phyloP scores from a whole-genome alignment of 441 rosid species.

The Bocquillonia castaneifolia region DNA sequence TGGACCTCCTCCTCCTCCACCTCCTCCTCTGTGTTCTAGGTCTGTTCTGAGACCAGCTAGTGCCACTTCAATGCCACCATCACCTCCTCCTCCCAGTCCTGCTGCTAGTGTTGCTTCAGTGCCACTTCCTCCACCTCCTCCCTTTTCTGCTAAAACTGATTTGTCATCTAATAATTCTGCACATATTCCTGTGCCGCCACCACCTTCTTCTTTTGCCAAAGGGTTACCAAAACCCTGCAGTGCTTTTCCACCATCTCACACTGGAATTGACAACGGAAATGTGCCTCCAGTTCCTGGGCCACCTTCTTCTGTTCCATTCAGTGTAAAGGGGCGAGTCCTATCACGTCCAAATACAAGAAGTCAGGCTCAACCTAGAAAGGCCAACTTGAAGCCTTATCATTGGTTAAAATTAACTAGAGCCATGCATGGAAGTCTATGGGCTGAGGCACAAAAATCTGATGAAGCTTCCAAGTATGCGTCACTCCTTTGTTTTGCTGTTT shows the following conservation, averaged over 20 bases:
- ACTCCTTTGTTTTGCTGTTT: slow-evolving; percentile 9
- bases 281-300: slow-evolving; percentile 74
- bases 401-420: slow-evolving; percentile 95
- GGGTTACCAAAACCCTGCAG: slow-evolving; percentile 27
- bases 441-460: slow-evolving; percentile 76
- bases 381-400: slow-evolving; percentile 86
- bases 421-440: slow-evolving; percentile 93
- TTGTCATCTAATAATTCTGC: slow-evolving; percentile 20
- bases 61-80: slow-evolving; percentile 38
- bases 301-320: slow-evolving; percentile 39
- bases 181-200: slow-evolving; percentile 49
- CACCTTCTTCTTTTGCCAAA: slow-evolving; percentile 51
- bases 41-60: slow-evolving; percentile 14
- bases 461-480: slow-evolving; percentile 63
- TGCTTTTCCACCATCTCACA: slow-evolving; percentile 33
- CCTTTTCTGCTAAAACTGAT: slow-evolving; percentile 20
- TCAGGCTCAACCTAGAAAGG: slow-evolving; percentile 54
- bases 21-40: slow-evolving; percentile 15
- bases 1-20: slow-evolving; percentile 24
- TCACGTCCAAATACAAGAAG: slow-evolving; percentile 43
- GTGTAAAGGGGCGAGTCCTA: slow-evolving; percentile 54
- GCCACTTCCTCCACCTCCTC: slow-evolving; percentile 33
- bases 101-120: slow-evolving; percentile 24
- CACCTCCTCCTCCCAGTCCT: slow-evolving; percentile 47
- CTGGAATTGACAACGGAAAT: slow-evolving; percentile 35